Base-by-base conservation (phyloP, 306 rosid genomes). In the Pueraria montana region DNA sequence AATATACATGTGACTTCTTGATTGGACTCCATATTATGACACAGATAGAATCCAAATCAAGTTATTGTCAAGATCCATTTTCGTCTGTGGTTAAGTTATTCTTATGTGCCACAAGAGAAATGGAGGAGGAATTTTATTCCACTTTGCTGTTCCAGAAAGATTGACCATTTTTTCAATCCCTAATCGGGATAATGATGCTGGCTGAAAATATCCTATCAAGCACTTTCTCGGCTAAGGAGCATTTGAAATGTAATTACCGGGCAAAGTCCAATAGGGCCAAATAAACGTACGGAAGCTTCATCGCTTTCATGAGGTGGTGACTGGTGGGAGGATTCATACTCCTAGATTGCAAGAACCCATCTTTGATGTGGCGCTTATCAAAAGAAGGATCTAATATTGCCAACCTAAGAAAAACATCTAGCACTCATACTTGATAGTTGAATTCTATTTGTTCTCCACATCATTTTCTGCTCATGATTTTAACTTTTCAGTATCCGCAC, bases 261-360 rank as follows among this genome's bases (percentile, higher is more conserved):
- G 58, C 74, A 71, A 71, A 77, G 30, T 83, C 34, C 74, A 49
- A 80, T 46, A 18, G 7, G 5, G 11, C 18, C 30, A 61, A 62
- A 70, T 77, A 83, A 69, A 76, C 66, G 45, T 23, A 48, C 43
- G 52, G 73, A 68, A 67, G 76, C 43, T 66, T 50, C 75, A 55
- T 5, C 18, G 26, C 42, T 34, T 67, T 16, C 43, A 23, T 4
- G 18, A 38, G 42, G 55, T 38, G 56, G 38, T 80, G 36, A 83
- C 46, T 23, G n/a, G 63, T 82, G 61, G 58, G 69, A 74, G 49
- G 76, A 32, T 58, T 48, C 4, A 2, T 45, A 32, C 23, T 45
- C 63, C 13, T 45, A 43, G 63, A 76, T 45, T n/a, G 12, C 82
- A 17, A 26, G 64, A 76, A 52, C 48, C 70, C 62, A 18, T 82